Evolutionary conservation across 345 rosid genomes (phyloP).

Genomic region (Eucalyptus lansdowneana): DNA sequence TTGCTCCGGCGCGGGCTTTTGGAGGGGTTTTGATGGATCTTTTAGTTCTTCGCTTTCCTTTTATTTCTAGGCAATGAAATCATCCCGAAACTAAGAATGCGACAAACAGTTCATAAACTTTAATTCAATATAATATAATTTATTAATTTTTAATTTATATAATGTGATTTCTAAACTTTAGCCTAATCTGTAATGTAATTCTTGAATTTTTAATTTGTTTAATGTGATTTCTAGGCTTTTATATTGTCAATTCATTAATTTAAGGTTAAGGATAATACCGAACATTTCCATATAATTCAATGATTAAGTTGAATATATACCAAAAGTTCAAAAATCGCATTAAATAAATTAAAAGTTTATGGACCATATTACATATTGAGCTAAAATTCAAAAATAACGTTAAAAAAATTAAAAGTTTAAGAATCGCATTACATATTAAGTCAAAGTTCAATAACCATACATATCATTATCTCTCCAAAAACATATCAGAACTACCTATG

Average conservation of each 20-base stretch:
- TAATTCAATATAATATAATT: background rate
- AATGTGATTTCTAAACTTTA: fast-evolving
- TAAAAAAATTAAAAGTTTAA: fast-evolving
- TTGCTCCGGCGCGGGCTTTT: background rate
- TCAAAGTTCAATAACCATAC: fast-evolving
- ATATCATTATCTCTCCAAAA: no score
- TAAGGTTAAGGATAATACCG: fast-evolving
- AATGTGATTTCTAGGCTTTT: fast-evolving
- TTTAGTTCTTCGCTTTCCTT: no score
- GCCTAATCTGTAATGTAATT: fast-evolving
- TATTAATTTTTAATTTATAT: fast-evolving
- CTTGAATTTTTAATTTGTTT: fast-evolving
- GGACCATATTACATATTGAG: fast-evolving
- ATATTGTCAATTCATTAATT: fast-evolving
- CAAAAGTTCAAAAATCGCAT: fast-evolving
- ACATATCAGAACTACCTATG: fast-evolving
- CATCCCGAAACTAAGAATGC: no score
- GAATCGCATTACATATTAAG: fast-evolving
- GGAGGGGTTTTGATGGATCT: background rate
- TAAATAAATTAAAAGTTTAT: fast-evolving
- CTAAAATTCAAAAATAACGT: fast-evolving
- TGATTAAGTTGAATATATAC: fast-evolving
- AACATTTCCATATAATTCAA: fast-evolving
- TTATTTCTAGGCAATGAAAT: background rate
- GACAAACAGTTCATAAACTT: fast-evolving